Evolutionary conservation across 305 asterid genomes (phyloP).

Genomic region (Rubia tinctorum): DNA sequence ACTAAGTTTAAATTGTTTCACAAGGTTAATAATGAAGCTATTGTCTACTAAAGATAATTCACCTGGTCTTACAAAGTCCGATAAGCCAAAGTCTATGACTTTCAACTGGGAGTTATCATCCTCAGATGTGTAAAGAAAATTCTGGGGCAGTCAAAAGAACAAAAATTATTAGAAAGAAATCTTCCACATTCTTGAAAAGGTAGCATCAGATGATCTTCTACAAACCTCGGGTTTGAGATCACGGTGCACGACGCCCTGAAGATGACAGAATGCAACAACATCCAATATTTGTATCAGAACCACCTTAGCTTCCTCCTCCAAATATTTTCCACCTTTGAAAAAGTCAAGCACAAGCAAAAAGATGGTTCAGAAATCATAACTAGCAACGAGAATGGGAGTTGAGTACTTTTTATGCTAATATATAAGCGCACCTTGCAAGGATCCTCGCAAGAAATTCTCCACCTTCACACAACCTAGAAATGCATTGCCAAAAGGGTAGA

Average conservation of each 20-base stretch:
- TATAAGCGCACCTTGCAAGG: slow-evolving; percentile 45
- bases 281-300: slow-evolving; percentile 58
- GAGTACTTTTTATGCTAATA: slow-evolving; percentile 2
- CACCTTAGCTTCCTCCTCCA: slow-evolving; percentile 56
- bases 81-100: slow-evolving; percentile 67
- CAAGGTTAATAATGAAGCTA: background rate
- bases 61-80: slow-evolving; percentile 66
- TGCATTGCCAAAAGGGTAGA: too few relatives aligned
- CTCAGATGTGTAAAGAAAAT: slow-evolving; percentile 50
- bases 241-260: too few relatives aligned
- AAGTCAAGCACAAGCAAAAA: slow-evolving; percentile 5
- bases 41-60: background rate
- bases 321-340: slow-evolving; percentile 52
- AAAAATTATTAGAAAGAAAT: slow-evolving; percentile 8
- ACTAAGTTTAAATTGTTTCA: slow-evolving; percentile 14
- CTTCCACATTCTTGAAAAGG: background rate
- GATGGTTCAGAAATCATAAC: background rate
- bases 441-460: slow-evolving; percentile 71
- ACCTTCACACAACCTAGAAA: slow-evolving; percentile 68
- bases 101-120: slow-evolving; percentile 54
- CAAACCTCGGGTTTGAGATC: slow-evolving; percentile 80
- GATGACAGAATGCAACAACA: slow-evolving; percentile 62
- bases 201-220: background rate
- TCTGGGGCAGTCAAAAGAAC: slow-evolving; percentile 37
- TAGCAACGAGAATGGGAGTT: slow-evolving; percentile 4